Conservation (phyloP, 2,329 filamentous ascomycete species). For the Ophiocordyceps unilateralis region DNA sequence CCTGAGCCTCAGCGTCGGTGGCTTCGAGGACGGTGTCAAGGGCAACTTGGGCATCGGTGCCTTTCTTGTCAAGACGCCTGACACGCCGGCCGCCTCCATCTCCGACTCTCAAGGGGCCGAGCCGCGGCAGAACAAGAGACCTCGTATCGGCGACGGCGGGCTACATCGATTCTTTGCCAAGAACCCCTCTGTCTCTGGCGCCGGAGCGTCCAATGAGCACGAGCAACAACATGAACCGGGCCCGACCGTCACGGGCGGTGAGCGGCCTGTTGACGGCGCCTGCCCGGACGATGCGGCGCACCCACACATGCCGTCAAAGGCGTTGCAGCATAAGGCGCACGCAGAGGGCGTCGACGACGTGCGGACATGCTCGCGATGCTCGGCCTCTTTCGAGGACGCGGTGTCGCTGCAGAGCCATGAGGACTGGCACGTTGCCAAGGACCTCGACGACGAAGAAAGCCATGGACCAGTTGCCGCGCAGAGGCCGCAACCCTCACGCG, state of each 20-base stretch:
- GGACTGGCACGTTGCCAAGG: slow-evolving; percentile 90
- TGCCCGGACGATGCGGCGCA: slow-evolving; percentile 2
- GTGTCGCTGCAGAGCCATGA: slow-evolving; percentile 57
- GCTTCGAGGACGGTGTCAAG: slow-evolving; percentile 73
- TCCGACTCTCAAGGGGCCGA: slow-evolving; percentile 2
- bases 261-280: neutral
- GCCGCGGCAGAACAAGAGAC: slow-evolving; percentile 11
- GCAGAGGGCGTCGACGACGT: neutral
- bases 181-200: slow-evolving; percentile 12
- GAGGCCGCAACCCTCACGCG: slow-evolving; percentile 15
- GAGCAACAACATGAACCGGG: slow-evolving; percentile 3
- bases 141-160: slow-evolving; percentile 24
- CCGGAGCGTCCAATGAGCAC: slow-evolving; percentile 9
- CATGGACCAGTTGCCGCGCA: slow-evolving; percentile 26
- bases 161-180: slow-evolving; percentile 43
- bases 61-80: slow-evolving; percentile 67
- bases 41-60: slow-evolving; percentile 74
- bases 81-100: slow-evolving; percentile 19
- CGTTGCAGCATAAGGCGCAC: slow-evolving; percentile 4
- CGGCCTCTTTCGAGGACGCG: slow-evolving; percentile 35
- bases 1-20: slow-evolving; percentile 72
- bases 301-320: slow-evolving; percentile 11
- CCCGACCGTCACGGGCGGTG: slow-evolving; percentile 2
- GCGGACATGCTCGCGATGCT: slow-evolving; percentile 44
- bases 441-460: slow-evolving; percentile 52